Evolutionary conservation across 352 stramenopile genomes (phyloP).

Genomic region (Phytopythium chamaehyphon): DNA sequence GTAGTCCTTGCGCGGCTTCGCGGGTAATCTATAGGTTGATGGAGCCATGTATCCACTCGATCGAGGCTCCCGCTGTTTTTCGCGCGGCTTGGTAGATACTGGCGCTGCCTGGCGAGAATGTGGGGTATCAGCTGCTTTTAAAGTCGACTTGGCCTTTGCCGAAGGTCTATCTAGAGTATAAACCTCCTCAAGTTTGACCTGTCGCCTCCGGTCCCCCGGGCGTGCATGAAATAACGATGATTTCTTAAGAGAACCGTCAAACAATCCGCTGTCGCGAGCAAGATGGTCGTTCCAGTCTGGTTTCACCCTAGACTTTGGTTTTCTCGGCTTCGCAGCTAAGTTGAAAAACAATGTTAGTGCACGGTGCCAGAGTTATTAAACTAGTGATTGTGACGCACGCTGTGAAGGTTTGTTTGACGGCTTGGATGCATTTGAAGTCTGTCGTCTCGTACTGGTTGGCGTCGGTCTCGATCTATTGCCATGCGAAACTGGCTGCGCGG

Average conservation of each 20-base stretch:
- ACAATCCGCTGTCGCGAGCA: conserved; percentile 20
- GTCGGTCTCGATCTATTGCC: no score
- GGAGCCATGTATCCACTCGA: conserved; percentile 22
- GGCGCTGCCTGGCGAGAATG: not conserved
- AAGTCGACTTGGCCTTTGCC: not conserved
- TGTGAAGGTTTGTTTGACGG: no score
- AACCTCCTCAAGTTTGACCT: conserved; percentile 15
- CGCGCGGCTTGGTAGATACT: no score
- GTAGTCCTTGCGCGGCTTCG: conserved; percentile 33
- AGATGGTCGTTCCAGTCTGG: conserved; percentile 51
- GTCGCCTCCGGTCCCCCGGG: conserved; percentile 31
- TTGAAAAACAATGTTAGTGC: not conserved
- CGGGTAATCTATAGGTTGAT: conserved; percentile 8
- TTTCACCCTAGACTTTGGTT: conserved; percentile 6
- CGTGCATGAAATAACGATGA: conserved; percentile 42
- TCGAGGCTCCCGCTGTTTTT: not conserved
- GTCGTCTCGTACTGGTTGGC: no score
- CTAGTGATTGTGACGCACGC: no score
- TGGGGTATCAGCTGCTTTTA: not conserved
- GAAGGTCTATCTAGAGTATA: conserved; percentile 4
- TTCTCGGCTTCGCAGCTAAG: not conserved
- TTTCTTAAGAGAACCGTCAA: conserved; percentile 54
- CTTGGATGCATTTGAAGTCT: no score
- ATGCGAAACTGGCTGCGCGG: no score
- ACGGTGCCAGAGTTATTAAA: no score